Evolutionary conservation across 768 basidiomycete genomes (phyloP), one percentile per base, ranked within the genome.

Genomic region (Mycena sanguinolenta): DNA sequence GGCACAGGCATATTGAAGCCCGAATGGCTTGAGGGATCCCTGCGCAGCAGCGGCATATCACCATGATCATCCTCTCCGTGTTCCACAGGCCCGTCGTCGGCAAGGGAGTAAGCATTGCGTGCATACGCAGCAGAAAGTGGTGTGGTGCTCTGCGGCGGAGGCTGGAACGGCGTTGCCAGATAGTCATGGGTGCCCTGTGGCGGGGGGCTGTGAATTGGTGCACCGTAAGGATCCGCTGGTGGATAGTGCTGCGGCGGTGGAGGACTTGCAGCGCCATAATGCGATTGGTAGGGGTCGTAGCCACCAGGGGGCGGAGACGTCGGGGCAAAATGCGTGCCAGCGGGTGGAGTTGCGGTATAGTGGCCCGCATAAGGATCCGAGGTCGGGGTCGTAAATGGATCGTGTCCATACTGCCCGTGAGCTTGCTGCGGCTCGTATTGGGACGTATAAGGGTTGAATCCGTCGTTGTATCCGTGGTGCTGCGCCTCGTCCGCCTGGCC

Each of bases 401-500:
- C 59, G 28, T n/a, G 12, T 8, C 14, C 39, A 54, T 65, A 74
- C 70, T 68, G 59, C 38, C 49, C 71, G 61, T 68, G 67, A 28
- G 58, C 73, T 66, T 83, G 79, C 70, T 82, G 82, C 49, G 82
- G 84, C 69, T 86, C 86, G 68, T 84, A 85, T 8, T 84, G 84
- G 55, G 80, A 69, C 59, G 80, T 75, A 71, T 91, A 89, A 10
- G 87, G 85, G 69, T 81, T 83, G 78, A 90, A 90, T 0, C 91
- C 90, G 67, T 93, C 91, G 75, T 92, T 91, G 79, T 92, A 91
- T 65, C 86, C 87, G 32, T 87, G 79, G 21, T 81, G 85, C 72
- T 91, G 91, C 17, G 84, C 88, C 78, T 92, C 90, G 78, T 93
- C 90, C 5, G 89, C 86, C 89, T 92, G 58, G 44, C 32, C 61